phyloP scores from a whole-genome alignment of 768 basidiomycete genomes.

The Cyclocybe aegerita region DNA sequence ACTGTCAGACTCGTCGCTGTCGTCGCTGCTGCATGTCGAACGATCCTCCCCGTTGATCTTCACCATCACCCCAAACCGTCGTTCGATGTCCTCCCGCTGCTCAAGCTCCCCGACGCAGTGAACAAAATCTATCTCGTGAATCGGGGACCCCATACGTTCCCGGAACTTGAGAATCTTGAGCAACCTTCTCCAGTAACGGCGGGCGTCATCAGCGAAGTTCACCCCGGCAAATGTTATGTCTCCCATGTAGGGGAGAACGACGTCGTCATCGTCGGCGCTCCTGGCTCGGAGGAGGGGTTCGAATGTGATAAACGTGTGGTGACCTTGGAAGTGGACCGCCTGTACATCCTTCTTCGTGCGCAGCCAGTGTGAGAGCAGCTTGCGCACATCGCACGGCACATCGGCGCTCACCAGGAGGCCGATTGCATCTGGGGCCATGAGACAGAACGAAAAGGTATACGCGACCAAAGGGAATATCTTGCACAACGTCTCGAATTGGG shows the following conservation, averaged over 20 bases:
- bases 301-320: slow-evolving; percentile 2
- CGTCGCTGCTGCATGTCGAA: slow-evolving; percentile 3
- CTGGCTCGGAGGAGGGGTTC: slow-evolving; percentile 5
- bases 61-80: slow-evolving; percentile 10
- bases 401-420: not conserved
- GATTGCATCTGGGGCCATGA: not conserved
- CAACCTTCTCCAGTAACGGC: slow-evolving; percentile 12
- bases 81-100: slow-evolving; percentile 1
- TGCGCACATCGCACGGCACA: not conserved
- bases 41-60: slow-evolving; percentile 13
- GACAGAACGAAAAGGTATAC: too few species aligned
- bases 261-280: slow-evolving; percentile 1
- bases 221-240: slow-evolving; percentile 11
- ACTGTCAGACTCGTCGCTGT: slow-evolving; percentile 6
- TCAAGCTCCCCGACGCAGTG: slow-evolving; percentile 5
- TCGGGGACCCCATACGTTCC: slow-evolving; percentile 7
- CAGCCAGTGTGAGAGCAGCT: not conserved
- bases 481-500: slow-evolving; percentile 2
- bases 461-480: too few species aligned
- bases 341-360: not conserved
- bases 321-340: slow-evolving; percentile 7
- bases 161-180: slow-evolving; percentile 12
- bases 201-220: slow-evolving; percentile 8
- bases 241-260: slow-evolving; percentile 7
- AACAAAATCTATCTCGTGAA: slow-evolving; percentile 12